A percentile compares a stretch with the other conserved stretches of the same genome.
Evolutionary conservation across 1,284 basidiomycete genomes (phyloP).

Genomic region (Bondarzewia mesenterica): DNA sequence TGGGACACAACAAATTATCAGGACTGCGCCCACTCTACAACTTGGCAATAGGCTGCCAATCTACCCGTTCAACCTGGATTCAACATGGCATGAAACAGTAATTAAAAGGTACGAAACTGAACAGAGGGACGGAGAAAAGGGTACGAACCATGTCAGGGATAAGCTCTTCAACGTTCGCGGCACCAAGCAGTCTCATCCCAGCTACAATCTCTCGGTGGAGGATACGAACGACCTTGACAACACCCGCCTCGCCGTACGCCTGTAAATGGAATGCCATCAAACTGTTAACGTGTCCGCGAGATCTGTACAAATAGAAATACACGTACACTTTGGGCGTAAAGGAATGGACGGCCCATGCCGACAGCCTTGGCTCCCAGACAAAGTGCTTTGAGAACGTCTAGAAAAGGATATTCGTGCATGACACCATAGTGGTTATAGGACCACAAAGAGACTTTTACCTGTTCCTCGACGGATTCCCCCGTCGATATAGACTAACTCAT

Average conservation of each 20-base stretch:
- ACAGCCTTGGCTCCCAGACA: slow-evolving; percentile 88
- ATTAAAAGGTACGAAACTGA: neutral
- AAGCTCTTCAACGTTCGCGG: slow-evolving; percentile 60
- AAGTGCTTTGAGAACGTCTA: slow-evolving; percentile 84
- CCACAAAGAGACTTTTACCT: slow-evolving; percentile 29
- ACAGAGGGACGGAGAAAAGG: too few relatives aligned
- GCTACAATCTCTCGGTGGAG: slow-evolving; percentile 76
- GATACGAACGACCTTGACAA: slow-evolving; percentile 66
- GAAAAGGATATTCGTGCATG: neutral
- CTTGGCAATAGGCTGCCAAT: slow-evolving; percentile 51
- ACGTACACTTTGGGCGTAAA: slow-evolving; percentile 83
- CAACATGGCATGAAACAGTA: neutral
- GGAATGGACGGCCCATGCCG: slow-evolving; percentile 82
- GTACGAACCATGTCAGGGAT: slow-evolving; percentile 76
- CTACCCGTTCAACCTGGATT: slow-evolving; percentile 50
- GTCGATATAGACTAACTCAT: slow-evolving; percentile 73
- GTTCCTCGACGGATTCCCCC: slow-evolving; percentile 84
- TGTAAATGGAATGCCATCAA: slow-evolving; percentile 23
- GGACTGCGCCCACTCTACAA: slow-evolving; percentile 22
- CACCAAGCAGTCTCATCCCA: slow-evolving; percentile 77
- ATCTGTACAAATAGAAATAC: slow-evolving; percentile 1
- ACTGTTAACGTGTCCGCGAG: neutral
- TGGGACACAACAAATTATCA: too few relatives aligned
- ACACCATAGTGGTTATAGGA: neutral
- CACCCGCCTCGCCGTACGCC: slow-evolving; percentile 81